phyloP scores from a whole-genome alignment of 345 rosid genomes.

The Corchorus olitorius region DNA sequence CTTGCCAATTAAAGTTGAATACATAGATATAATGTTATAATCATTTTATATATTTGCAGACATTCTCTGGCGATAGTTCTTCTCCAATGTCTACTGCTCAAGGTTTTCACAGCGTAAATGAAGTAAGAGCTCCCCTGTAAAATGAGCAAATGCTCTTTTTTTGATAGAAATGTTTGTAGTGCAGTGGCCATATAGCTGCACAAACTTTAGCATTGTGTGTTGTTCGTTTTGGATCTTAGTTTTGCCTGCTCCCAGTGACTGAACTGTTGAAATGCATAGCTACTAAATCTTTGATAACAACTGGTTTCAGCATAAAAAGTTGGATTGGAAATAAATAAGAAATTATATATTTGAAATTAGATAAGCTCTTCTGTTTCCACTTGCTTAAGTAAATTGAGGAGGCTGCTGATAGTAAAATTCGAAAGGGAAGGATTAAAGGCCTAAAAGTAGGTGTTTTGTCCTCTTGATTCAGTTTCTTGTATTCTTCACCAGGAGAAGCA shows the following conservation, averaged over 20 bases:
- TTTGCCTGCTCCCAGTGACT: background rate
- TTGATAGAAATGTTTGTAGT: background rate
- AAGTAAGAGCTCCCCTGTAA: slow-evolving; percentile 42
- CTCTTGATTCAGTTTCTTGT: background rate
- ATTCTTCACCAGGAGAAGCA: background rate
- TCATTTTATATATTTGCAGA: slow-evolving; percentile 39
- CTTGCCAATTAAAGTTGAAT: slow-evolving; percentile 4
- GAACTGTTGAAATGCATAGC: background rate
- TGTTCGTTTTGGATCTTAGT: background rate
- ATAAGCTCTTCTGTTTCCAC: background rate
- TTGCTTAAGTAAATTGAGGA: background rate
- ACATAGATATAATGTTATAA: background rate
- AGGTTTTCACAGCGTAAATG: slow-evolving; percentile 63
- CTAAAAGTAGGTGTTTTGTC: background rate
- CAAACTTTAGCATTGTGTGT: background rate
- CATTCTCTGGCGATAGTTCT: slow-evolving; percentile 49
- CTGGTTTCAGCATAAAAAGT: background rate
- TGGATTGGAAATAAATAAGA: background rate
- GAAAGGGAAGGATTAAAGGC: background rate
- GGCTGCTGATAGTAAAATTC: background rate
- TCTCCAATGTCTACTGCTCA: slow-evolving; percentile 52
- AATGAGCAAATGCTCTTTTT: background rate
- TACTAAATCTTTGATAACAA: background rate
- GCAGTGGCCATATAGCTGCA: background rate
- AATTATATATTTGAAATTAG: background rate